phyloP scores from a whole-genome alignment of 176 grass and related monocot genomes.

The Cenchrus fungigraminus region DNA sequence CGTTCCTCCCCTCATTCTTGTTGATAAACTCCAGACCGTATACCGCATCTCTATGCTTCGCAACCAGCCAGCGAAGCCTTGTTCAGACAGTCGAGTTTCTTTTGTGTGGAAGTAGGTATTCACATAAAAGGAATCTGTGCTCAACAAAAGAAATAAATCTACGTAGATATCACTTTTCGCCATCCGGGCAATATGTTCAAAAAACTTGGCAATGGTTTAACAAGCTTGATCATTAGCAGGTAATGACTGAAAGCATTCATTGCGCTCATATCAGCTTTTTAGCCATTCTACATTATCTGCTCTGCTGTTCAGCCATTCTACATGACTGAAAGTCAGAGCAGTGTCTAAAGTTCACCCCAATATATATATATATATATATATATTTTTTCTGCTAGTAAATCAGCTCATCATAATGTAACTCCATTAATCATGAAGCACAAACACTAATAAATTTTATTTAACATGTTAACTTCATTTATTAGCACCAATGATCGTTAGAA shows the following conservation, averaged over 20 bases:
- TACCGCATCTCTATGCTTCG: conserved; percentile 80
- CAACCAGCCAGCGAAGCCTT: conserved; percentile 90
- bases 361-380: too few species aligned
- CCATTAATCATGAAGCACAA: not conserved
- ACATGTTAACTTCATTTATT: not conserved
- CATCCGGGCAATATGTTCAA: not conserved
- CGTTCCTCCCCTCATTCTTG: conserved; percentile 52
- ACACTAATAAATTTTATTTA: not conserved
- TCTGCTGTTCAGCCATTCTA: not conserved
- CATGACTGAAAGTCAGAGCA: not conserved
- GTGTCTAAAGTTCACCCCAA: not conserved
- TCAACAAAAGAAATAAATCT: not conserved
- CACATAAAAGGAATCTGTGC: conserved; percentile 51
- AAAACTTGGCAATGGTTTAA: not conserved
- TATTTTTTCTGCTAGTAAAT: not conserved
- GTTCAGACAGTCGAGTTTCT: conserved; percentile 91
- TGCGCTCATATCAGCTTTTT: conserved; percentile 6
- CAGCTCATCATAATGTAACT: not conserved
- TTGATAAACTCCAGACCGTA: conserved; percentile 86
- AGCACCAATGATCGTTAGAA: not conserved
- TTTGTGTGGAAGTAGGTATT: conserved; percentile 61
- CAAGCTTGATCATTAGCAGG: not conserved
- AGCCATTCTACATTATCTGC: not conserved
- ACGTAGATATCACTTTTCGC: not conserved
- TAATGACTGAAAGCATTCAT: not conserved